Evolutionary conservation across 306 rosid genomes (phyloP), one percentile per base, ranked within the genome.

Genomic region (Castanopsis chinensis): DNA sequence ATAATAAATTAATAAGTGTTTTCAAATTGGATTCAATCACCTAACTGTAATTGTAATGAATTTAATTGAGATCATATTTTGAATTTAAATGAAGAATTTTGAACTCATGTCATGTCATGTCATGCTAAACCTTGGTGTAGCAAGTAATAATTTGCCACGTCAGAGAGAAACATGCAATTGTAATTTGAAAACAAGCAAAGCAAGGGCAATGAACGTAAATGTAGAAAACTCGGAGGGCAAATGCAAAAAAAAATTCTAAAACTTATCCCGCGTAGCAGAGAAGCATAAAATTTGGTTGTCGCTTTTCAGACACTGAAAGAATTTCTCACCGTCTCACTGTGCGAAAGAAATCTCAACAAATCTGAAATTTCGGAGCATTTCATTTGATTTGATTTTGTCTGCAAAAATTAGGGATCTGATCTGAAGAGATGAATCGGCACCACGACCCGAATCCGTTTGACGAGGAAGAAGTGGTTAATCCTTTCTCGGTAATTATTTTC

Each of bases 391-490:
- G n/a, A n/a, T n/a, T 25, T 25, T 25, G 27, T 69, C 80, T 80
- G 80, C 89, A 59, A 59, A 73, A 25, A 79, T 86, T 83, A 8
- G 87, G 92, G 93, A 86, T 86, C 92, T 84, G 78, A 55, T 25
- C 27, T 25, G 27, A 25, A 25, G 27, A 64, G 49, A 95, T 95
- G 99, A 93, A 88, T 89, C 96, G 93, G 79, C 88, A 87, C 85
- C 90, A 85, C 81, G 98, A 95, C 78, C 98, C 99, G 81, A 95
- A 95, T 78, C 99, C 99, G 0, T 95, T 95, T 43, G 99, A 95
- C 1, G 97, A 95, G 82, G 95, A 90, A 76, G 95, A 84, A 84
- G 96, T 91, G 86, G 96, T 91, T 84, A 95, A 92, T 90, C 99
- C 99, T 0, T 95, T 92, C 41, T 95, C 98, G 97, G 99, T 95